These are phyloP conservation scores for Scedosporium boydii DNA, from an alignment of 2,329 filamentous ascomycete genomes.

Conservation along the genomic window DNA sequence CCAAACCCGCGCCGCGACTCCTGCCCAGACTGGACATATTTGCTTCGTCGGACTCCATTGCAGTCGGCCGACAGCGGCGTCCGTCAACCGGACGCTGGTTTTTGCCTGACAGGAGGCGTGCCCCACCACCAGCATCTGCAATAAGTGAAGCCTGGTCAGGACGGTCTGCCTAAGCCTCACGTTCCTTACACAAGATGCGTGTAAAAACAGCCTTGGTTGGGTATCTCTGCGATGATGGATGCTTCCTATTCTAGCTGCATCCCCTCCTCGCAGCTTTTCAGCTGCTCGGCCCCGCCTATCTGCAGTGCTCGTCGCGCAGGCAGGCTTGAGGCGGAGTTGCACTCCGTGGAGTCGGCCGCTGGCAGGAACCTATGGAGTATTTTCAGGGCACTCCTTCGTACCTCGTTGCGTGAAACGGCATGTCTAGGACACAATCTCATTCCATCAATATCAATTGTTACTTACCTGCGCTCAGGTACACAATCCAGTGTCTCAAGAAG, in stretches of 20 bases:
- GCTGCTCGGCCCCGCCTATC: neutral
- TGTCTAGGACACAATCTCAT: too few relatives aligned
- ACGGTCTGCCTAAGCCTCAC: too few relatives aligned
- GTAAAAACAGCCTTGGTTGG: too few relatives aligned
- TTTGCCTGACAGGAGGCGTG: neutral
- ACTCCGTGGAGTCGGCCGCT: too few relatives aligned
- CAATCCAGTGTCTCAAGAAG: too few relatives aligned
- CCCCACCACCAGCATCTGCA: neutral
- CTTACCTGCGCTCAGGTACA: too few relatives aligned
- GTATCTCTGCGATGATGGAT: neutral
- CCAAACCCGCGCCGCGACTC: neutral
- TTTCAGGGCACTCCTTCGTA: too few relatives aligned
- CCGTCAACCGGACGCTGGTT: neutral
- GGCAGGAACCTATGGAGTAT: too few relatives aligned
- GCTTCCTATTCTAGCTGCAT: neutral
- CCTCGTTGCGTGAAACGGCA: too few relatives aligned
- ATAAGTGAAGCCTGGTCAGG: neutral
- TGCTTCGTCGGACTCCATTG: neutral
- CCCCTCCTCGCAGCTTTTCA: neutral
- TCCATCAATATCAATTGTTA: too few relatives aligned
- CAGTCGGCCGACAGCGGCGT: too few relatives aligned
- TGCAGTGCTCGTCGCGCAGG: neutral
- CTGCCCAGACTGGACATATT: neutral
- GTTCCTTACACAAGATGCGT: too few relatives aligned
- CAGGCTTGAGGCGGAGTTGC: neutral